phyloP scores from a whole-genome alignment of 2,329 filamentous ascomycete genomes.

The Colletotrichum simmondsii region DNA sequence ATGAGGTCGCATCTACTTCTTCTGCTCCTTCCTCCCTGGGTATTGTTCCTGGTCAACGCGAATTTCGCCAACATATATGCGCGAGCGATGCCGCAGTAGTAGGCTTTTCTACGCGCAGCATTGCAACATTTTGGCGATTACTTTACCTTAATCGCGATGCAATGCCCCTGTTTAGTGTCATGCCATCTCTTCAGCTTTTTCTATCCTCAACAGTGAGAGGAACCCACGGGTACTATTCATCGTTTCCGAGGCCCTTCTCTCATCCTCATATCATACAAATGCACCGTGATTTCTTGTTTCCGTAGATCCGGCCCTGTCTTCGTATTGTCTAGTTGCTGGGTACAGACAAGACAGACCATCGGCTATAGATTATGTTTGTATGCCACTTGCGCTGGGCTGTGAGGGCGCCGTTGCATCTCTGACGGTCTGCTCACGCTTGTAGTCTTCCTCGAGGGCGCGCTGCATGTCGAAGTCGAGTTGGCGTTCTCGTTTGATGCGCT shows the following conservation, averaged over 20 bases:
- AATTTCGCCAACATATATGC: neutral
- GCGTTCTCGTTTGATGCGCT: slow-evolving; percentile 88
- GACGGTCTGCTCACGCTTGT: slow-evolving; percentile 88
- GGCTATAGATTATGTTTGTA: neutral
- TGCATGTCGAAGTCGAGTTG: slow-evolving; percentile 97
- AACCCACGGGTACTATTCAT: neutral
- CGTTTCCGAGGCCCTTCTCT: neutral
- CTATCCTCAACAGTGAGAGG: neutral
- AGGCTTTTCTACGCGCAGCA: neutral
- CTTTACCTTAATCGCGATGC: neutral
- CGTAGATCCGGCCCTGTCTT: neutral
- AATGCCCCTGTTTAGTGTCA: neutral
- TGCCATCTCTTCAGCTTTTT: neutral
- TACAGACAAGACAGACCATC: neutral
- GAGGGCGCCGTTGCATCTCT: slow-evolving; percentile 51
- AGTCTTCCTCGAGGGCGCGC: slow-evolving; percentile 84
- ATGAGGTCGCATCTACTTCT: neutral
- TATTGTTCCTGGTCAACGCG: neutral
- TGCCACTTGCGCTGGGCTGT: neutral
- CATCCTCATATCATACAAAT: neutral
- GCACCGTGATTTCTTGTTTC: neutral
- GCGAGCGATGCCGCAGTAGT: neutral
- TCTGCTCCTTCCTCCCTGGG: neutral
- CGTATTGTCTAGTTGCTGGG: neutral
- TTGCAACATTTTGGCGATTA: neutral